Conservation (phyloP, 805 yeast species). For the Candida silvicultrix region DNA sequence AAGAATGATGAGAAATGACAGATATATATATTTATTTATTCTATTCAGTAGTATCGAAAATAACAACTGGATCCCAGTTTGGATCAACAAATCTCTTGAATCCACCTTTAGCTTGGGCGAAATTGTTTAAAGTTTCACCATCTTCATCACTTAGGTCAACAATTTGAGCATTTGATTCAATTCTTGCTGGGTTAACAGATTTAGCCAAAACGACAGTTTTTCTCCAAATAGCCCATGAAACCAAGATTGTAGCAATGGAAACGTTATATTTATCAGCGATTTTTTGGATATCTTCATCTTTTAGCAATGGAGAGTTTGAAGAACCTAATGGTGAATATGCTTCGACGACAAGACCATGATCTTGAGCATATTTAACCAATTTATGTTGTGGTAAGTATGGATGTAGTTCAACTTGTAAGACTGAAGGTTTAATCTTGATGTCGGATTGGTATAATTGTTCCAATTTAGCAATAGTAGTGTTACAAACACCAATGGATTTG, state of each 20-base stretch:
- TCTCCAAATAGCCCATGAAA: conserved; percentile 58
- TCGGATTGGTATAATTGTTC: neutral
- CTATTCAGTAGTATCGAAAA: conserved; percentile 17
- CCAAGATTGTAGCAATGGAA: conserved; percentile 42
- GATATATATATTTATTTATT: too few species aligned
- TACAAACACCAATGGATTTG: neutral
- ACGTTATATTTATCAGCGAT: conserved; percentile 38
- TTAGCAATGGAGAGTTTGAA: conserved; percentile 19
- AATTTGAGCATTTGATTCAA: conserved; percentile 27
- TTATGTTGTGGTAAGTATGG: neutral
- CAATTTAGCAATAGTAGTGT: neutral
- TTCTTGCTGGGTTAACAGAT: conserved; percentile 39
- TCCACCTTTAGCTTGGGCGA: conserved; percentile 23
- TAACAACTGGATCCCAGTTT: conserved; percentile 28
- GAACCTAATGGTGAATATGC: neutral
- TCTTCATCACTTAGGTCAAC: conserved; percentile 30
- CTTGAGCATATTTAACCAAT: neutral
- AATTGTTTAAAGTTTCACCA: conserved; percentile 21
- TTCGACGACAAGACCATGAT: neutral
- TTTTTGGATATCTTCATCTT: conserved; percentile 5
- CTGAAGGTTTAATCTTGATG: neutral
- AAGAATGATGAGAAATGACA: too few species aligned
- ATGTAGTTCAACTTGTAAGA: neutral
- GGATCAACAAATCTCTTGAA: conserved; percentile 23
- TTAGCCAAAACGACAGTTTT: conserved; percentile 50